Conservation (phyloP, 768 basidiomycete genomes). For the Kwoniella newhampshirensis region DNA sequence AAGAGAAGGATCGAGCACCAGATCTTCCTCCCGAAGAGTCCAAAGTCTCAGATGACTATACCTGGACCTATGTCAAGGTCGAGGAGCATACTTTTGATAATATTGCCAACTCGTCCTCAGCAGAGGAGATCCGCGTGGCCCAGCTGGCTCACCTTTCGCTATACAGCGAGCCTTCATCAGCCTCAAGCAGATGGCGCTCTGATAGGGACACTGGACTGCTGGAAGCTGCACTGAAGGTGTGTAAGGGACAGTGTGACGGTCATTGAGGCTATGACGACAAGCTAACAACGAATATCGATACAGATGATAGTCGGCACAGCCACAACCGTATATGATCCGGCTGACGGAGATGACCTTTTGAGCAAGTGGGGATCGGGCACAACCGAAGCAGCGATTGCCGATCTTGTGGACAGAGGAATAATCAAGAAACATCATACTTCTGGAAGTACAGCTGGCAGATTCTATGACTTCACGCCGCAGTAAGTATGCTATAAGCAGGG, state of each 20-base stretch:
- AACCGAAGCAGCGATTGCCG: slow-evolving; percentile 58
- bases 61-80: slow-evolving; percentile 19
- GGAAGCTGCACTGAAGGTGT: slow-evolving; percentile 17
- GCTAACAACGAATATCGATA: too few relatives aligned
- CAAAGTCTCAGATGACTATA: slow-evolving; percentile 7
- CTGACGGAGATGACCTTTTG: slow-evolving; percentile 8
- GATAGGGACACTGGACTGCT: slow-evolving; percentile 6
- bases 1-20: slow-evolving; percentile 21
- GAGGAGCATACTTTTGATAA: slow-evolving; percentile 14
- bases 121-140: slow-evolving; percentile 15
- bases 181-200: not conserved
- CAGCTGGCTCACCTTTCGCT: slow-evolving; percentile 4
- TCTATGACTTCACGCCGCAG: slow-evolving; percentile 23
- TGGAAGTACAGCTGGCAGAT: slow-evolving; percentile 13
- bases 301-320: slow-evolving; percentile 79
- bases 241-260: slow-evolving; percentile 60
- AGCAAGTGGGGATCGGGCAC: not conserved
- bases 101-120: slow-evolving; percentile 6
- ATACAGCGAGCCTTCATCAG: not conserved
- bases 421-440: slow-evolving; percentile 55
- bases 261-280: slow-evolving; percentile 34
- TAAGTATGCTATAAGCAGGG: slow-evolving; percentile 58
- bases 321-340: slow-evolving; percentile 33
- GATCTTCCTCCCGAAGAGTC: slow-evolving; percentile 25
- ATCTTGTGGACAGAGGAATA: slow-evolving; percentile 65